Conservation (phyloP, 2,329 filamentous ascomycete species). For the Fusarium oligoseptatum region DNA sequence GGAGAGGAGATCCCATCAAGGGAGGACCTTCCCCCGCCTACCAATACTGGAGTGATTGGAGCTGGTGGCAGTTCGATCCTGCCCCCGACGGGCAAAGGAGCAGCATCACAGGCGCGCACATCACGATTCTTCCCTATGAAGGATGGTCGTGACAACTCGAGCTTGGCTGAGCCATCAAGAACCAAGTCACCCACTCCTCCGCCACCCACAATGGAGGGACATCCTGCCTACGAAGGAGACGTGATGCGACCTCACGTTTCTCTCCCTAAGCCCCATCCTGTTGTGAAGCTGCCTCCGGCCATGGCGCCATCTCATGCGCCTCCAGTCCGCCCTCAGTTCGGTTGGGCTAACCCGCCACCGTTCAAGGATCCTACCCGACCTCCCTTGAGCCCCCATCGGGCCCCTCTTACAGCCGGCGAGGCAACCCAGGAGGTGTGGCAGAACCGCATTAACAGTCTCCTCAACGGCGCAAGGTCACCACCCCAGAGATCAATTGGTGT, state of each 20-base stretch:
- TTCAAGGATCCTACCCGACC: conserved; percentile 49
- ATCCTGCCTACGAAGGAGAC: conserved; percentile 80
- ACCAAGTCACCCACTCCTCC: conserved; percentile 76
- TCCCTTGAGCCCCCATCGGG: conserved; percentile 38
- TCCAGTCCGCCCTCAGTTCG: conserved; percentile 45
- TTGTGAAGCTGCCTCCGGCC: conserved; percentile 83
- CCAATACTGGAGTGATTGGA: conserved; percentile 48
- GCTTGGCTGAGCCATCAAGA: conserved; percentile 55
- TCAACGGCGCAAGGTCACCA: conserved; percentile 75
- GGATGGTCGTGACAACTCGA: conserved; percentile 59
- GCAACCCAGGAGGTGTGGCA: conserved; percentile 74
- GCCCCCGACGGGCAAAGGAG: conserved; percentile 45
- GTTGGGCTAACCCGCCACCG: conserved; percentile 53
- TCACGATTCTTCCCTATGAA: conserved; percentile 74
- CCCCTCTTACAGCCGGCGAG: conserved; percentile 49
- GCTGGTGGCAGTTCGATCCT: conserved; percentile 45
- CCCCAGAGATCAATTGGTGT: conserved; percentile 71
- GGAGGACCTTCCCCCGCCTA: conserved; percentile 41
- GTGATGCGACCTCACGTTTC: conserved; percentile 75
- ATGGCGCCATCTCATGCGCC: conserved; percentile 43
- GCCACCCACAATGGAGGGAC: conserved; percentile 76
- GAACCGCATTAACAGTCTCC: conserved; percentile 83
- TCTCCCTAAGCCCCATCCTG: conserved; percentile 76
- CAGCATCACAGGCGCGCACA: conserved; percentile 61
- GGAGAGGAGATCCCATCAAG: conserved; percentile 44